Conservation (phyloP, 495 filamentous ascomycete species). For the Aspergillus coremiiformis region DNA sequence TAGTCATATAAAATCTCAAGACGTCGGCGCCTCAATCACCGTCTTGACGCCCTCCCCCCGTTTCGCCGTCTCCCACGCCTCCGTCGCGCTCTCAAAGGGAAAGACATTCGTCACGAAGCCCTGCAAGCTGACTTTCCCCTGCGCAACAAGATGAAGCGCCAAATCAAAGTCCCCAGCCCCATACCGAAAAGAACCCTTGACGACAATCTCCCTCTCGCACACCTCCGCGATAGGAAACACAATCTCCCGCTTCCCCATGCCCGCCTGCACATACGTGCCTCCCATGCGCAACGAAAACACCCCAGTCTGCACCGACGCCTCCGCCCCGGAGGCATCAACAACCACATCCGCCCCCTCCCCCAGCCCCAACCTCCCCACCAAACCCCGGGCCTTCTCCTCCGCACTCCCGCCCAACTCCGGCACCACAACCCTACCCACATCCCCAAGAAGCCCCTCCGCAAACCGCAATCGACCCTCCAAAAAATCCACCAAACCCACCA, state of each 20-base stretch:
- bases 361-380: slow-evolving; percentile 20
- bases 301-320: slow-evolving; percentile 64
- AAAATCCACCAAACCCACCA: slow-evolving; percentile 70
- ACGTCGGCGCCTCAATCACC: background rate
- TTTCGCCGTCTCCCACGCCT: slow-evolving; percentile 71
- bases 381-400: slow-evolving; percentile 29
- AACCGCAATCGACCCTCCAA: slow-evolving; percentile 60
- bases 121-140: slow-evolving; percentile 31
- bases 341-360: slow-evolving; percentile 59
- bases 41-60: slow-evolving; percentile 74
- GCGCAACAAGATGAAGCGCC: slow-evolving; percentile 59
- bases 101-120: slow-evolving; percentile 67
- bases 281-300: slow-evolving; percentile 77
- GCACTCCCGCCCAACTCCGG: slow-evolving; percentile 10
- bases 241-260: slow-evolving; percentile 65
- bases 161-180: slow-evolving; percentile 71
- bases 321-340: slow-evolving; percentile 79
- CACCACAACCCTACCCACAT: background rate
- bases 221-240: slow-evolving; percentile 77
- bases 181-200: slow-evolving; percentile 72
- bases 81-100: slow-evolving; percentile 62
- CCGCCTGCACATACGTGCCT: background rate
- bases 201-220: slow-evolving; percentile 73
- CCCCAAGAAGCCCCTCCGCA: slow-evolving; percentile 52
- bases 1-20: too few species aligned